Evolutionary conservation across 306 rosid genomes (phyloP), one percentile per base, ranked within the genome.

Genomic region (Biancaea sappan): DNA sequence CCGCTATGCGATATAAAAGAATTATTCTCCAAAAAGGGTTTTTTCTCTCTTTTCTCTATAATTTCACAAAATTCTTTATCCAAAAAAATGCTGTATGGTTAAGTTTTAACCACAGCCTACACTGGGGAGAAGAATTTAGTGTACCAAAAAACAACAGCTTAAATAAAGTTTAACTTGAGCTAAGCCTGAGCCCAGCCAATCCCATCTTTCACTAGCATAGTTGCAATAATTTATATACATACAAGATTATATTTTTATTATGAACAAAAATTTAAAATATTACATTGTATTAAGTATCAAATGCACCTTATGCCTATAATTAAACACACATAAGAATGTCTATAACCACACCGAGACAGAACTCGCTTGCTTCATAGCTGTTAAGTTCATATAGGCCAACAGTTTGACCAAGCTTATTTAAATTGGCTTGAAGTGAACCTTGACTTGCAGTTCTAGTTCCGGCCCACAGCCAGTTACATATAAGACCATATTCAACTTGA

Each of bases 401-500:
- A 54, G 51, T 46, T 47, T 31, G 60, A 25, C 50, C 60, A 48
- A 57, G 25, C 28, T 24, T 48, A 56, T 54, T 12, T 52, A 11
- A 35, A 62, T 13, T 41, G 62, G 51, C 35, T 69, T 56, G 34
- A 14, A 31, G 48, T 38, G 0, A 4, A n/a, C n/a, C n/a, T n/a
- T n/a, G n/a, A n/a, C n/a, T n/a, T n/a, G n/a, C n/a, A n/a, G n/a
- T n/a, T 34, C 43, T 32, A 34, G 38, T 38, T 32, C 69, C 65
- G 48, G 46, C 60, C n/a, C 75, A 46, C 3, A 35, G 29, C 32
- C 40, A 69, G 62, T 37, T 24, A 41, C 62, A 63, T 43, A 24
- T 2, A 80, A 70, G 70, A 53, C 43, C n/a, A 9, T 52, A 63
- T 61, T 77, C 71, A 69, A 72, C 73, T 37, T 57, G 35, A 50